Evolutionary conservation across 1,139 yeast genomes (phyloP).

Genomic region (Kurtzmaniella quercitrusa): DNA sequence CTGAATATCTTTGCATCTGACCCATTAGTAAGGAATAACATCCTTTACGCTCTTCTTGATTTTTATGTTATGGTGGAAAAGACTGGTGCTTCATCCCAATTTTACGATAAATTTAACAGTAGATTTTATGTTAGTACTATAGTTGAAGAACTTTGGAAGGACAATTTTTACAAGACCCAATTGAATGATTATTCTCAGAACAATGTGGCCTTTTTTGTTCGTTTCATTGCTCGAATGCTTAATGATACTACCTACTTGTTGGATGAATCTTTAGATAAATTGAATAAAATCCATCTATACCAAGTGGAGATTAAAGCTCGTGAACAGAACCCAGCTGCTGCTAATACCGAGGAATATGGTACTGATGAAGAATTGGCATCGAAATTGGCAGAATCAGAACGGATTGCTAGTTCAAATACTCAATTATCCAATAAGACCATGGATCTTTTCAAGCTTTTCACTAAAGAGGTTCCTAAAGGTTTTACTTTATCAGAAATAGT

Average conservation of each 20-base stretch:
- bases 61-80: conserved; percentile 93
- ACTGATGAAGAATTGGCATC: conserved; percentile 55
- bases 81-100: conserved; percentile 93
- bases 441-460: conserved; percentile 72
- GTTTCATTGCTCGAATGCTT: conserved; percentile 90
- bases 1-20: conserved; percentile 61
- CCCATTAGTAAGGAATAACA: conserved; percentile 56
- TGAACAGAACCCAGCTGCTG: conserved; percentile 27
- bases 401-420: conserved; percentile 77
- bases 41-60: conserved; percentile 79
- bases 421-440: conserved; percentile 83
- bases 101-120: conserved; percentile 91
- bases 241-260: conserved; percentile 89
- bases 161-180: conserved; percentile 62
- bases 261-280: conserved; percentile 84
- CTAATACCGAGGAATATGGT: conserved; percentile 46
- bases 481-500: conserved; percentile 88
- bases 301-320: conserved; percentile 54
- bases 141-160: conserved; percentile 79
- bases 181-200: conserved; percentile 61
- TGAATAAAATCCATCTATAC: conserved; percentile 70
- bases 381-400: conserved; percentile 60
- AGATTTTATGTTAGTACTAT: conserved; percentile 84
- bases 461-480: conserved; percentile 81
- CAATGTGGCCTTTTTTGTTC: conserved; percentile 76